Percentiles rank a stretch among this genome's conserved stretches.
Conservation (phyloP, 345 rosid genomes). For the Brassica nigra region DNA sequence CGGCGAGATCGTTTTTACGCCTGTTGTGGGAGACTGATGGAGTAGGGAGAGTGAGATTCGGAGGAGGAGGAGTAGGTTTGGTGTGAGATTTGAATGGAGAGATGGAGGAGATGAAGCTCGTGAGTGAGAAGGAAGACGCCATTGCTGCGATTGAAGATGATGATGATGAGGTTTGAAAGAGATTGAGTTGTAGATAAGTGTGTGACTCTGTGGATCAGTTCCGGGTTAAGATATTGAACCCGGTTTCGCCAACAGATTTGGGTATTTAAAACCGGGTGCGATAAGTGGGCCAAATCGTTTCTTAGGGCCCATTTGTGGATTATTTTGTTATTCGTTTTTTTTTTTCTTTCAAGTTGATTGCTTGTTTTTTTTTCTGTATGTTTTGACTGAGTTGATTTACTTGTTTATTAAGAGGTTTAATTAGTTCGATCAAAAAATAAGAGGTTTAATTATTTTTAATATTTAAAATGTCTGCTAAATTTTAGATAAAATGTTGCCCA, state of each 20-base stretch:
- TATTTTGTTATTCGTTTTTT: not conserved
- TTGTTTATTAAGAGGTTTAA: not conserved
- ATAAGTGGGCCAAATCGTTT: not conserved
- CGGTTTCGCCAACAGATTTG: not conserved
- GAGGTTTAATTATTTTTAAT: no score
- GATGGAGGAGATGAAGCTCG: constrained; percentile 45
- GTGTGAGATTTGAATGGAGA: not conserved
- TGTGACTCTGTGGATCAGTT: constrained; percentile 17
- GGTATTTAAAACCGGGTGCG: not conserved
- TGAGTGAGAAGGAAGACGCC: constrained; percentile 64
- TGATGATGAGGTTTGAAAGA: not conserved
- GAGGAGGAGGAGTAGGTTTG: constrained; percentile 31
- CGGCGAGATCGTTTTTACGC: constrained; percentile 38
- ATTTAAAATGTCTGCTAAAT: not conserved
- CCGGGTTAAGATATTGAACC: constrained; percentile 14
- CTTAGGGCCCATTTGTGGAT: not conserved
- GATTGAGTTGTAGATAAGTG: constrained; percentile 42
- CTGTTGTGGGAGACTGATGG: constrained; percentile 28
- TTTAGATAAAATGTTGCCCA: constrained; percentile 18
- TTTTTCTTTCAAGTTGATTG: not conserved
- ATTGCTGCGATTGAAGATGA: constrained; percentile 39
- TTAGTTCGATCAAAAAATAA: no score
- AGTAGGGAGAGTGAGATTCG: constrained; percentile 34
- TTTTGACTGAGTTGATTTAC: no score
- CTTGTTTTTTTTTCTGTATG: no score